Percentiles rank a stretch among this genome's conserved stretches.
phyloP scores from a whole-genome alignment of 2,329 filamentous ascomycete genomes.

The Hypoxylon sp. region DNA sequence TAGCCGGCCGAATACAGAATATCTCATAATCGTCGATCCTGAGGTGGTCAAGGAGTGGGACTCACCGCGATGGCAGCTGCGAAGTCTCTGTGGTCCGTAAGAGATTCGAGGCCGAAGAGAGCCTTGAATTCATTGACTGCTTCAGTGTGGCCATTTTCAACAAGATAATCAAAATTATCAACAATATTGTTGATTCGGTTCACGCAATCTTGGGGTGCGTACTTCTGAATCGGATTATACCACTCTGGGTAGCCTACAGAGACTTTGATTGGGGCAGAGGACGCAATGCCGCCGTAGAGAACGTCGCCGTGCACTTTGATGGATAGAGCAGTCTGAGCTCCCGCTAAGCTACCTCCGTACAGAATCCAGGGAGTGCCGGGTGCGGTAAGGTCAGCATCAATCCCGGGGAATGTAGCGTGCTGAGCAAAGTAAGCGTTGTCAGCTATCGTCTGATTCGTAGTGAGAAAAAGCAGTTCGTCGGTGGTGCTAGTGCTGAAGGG shows the following conservation, averaged over 20 bases:
- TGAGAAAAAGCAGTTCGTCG: slow-evolving; percentile 64
- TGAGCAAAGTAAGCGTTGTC: slow-evolving; percentile 67
- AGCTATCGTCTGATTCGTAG: slow-evolving; percentile 67
- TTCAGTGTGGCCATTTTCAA: slow-evolving; percentile 58
- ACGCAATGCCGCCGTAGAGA: slow-evolving; percentile 65
- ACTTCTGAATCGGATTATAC: slow-evolving; percentile 66
- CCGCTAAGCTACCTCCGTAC: slow-evolving; percentile 53
- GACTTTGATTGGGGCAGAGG: slow-evolving; percentile 61
- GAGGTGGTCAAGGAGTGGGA: not conserved
- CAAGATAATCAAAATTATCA: slow-evolving; percentile 64
- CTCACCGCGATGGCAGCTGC: slow-evolving; percentile 61
- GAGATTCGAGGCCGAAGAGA: slow-evolving; percentile 62
- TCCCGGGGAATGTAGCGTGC: slow-evolving; percentile 61
- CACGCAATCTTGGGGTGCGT: slow-evolving; percentile 64
- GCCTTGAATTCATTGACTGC: slow-evolving; percentile 63
- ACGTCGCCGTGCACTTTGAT: slow-evolving; percentile 62
- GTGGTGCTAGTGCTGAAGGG: slow-evolving; percentile 64
- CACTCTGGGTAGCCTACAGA: slow-evolving; percentile 63
- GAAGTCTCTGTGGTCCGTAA: slow-evolving; percentile 64
- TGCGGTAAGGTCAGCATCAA: slow-evolving; percentile 60
- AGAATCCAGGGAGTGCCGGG: slow-evolving; percentile 59
- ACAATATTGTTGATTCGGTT: slow-evolving; percentile 64
- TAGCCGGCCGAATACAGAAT: slow-evolving; percentile 43
- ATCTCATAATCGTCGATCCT: not conserved
- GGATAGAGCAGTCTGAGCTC: slow-evolving; percentile 57